Percentiles rank a stretch among this genome's conserved stretches.
These are phyloP conservation scores for Penicillium longicatenatum DNA, from an alignment of 495 filamentous ascomycete genomes.

Conservation along the genomic window DNA sequence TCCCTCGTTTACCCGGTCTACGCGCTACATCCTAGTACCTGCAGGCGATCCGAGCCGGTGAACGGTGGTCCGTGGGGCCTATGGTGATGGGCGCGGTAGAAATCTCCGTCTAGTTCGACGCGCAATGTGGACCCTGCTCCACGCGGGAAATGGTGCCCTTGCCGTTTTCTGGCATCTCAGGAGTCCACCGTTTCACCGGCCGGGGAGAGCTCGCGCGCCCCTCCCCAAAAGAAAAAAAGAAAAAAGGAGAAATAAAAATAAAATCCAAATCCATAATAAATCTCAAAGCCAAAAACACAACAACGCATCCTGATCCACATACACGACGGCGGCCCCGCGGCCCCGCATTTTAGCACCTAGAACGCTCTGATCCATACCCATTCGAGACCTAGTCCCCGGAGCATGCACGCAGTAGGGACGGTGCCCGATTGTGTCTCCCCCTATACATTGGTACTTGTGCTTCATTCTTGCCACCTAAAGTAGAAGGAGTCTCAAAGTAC, in stretches of 20 bases:
- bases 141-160: slow-evolving; percentile 19
- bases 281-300: neutral
- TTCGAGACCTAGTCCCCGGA: slow-evolving; percentile 18
- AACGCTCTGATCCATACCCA: slow-evolving; percentile 22
- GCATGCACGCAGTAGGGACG: slow-evolving; percentile 22
- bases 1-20: slow-evolving; percentile 14
- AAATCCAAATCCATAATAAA: neutral
- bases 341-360: slow-evolving; percentile 24
- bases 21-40: slow-evolving; percentile 36
- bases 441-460: slow-evolving; percentile 12
- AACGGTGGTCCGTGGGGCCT: slow-evolving; percentile 34
- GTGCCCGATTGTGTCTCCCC: slow-evolving; percentile 17
- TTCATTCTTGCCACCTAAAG: slow-evolving; percentile 15
- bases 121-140: slow-evolving; percentile 16
- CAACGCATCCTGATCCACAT: neutral
- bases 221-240: slow-evolving; percentile 4
- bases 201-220: neutral
- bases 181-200: slow-evolving; percentile 2
- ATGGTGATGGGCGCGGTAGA: slow-evolving; percentile 21
- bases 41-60: slow-evolving; percentile 39
- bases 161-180: slow-evolving; percentile 10
- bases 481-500: slow-evolving; percentile 9
- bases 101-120: slow-evolving; percentile 22
- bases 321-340: slow-evolving; percentile 16
- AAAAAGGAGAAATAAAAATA: slow-evolving; percentile 3